Evolutionary conservation across 2,329 filamentous ascomycete species (phyloP).

Genomic region (Furcasterigmium sp.): DNA sequence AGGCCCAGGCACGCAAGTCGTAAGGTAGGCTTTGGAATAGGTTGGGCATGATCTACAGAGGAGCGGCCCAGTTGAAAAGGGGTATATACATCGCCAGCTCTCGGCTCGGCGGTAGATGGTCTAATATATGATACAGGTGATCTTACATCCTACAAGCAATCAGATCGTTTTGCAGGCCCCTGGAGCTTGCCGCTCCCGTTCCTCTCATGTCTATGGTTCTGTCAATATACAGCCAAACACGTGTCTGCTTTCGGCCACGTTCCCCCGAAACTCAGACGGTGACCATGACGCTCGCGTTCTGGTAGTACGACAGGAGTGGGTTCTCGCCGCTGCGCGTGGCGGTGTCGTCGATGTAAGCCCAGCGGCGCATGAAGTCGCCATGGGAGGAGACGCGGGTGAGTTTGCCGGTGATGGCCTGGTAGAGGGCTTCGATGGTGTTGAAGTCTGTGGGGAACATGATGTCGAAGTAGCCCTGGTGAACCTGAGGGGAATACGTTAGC

Average conservation of each 20-base stretch:
- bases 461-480: conserved; percentile 98
- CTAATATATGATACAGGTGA: conserved; percentile 1
- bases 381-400: conserved; percentile 81
- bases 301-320: conserved; percentile 86
- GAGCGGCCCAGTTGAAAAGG: no score
- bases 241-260: not conserved
- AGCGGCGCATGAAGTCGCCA: conserved; percentile 83
- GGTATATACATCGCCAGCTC: no score
- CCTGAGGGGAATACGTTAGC: conserved; percentile 41
- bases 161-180: not conserved
- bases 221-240: no score
- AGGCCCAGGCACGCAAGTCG: no score
- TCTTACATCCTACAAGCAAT: conserved; percentile 4
- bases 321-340: conserved; percentile 89
- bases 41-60: no score
- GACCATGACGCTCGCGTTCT: conserved; percentile 88
- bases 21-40: no score
- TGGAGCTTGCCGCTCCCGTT: not conserved
- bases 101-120: conserved; percentile 11
- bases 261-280: conserved; percentile 56
- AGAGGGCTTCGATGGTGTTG: conserved; percentile 81
- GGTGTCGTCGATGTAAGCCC: conserved; percentile 89
- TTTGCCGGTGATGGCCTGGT: conserved; percentile 88
- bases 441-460: conserved; percentile 98
- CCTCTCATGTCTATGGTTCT: not conserved